These are phyloP conservation scores for Volvariella volvacea DNA, from an alignment of 1,284 basidiomycete genomes.

Conservation along the genomic window DNA sequence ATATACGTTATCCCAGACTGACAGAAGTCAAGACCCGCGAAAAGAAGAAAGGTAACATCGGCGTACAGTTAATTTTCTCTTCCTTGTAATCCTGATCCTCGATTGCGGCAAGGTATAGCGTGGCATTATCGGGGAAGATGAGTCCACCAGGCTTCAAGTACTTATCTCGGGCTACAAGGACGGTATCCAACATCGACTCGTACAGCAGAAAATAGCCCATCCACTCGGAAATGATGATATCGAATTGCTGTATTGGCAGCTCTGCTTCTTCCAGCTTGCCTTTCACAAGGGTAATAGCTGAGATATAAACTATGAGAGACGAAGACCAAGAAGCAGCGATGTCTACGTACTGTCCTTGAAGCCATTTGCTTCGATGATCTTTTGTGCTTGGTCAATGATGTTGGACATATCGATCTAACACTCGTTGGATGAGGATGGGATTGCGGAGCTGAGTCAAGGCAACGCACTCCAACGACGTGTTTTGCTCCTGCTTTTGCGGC, in stretches of 20 bases:
- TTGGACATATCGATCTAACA: slow-evolving; percentile 98
- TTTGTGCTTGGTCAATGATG: slow-evolving; percentile 98
- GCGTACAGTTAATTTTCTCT: slow-evolving; percentile 97
- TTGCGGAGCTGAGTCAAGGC: slow-evolving; percentile 6
- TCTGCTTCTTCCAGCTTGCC: slow-evolving; percentile 94
- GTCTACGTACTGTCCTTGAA: slow-evolving; percentile 83
- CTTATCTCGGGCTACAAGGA: slow-evolving; percentile 93
- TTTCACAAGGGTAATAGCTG: slow-evolving; percentile 93
- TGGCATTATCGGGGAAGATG: slow-evolving; percentile 96
- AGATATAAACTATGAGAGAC: slow-evolving; percentile 9
- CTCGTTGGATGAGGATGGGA: slow-evolving; percentile 8
- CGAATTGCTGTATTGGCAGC: slow-evolving; percentile 83
- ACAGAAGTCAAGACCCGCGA: background rate
- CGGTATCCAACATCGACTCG: slow-evolving; percentile 99
- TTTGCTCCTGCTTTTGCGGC: slow-evolving; percentile 96
- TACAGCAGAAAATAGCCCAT: slow-evolving; percentile 97
- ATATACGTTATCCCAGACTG: slow-evolving; percentile 99
- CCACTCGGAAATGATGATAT: slow-evolving; percentile 99
- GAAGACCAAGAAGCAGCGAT: slow-evolving; percentile 1
- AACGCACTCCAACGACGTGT: slow-evolving; percentile 88
- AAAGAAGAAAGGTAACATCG: background rate
- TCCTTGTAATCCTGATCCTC: slow-evolving; percentile 99
- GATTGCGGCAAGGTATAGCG: slow-evolving; percentile 92
- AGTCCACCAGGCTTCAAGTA: slow-evolving; percentile 89
- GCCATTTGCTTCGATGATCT: slow-evolving; percentile 95